A percentile compares a stretch with the other conserved stretches of the same genome.
Conservation (phyloP, 1,284 basidiomycete genomes). For the Heliocybe sulcata region DNA sequence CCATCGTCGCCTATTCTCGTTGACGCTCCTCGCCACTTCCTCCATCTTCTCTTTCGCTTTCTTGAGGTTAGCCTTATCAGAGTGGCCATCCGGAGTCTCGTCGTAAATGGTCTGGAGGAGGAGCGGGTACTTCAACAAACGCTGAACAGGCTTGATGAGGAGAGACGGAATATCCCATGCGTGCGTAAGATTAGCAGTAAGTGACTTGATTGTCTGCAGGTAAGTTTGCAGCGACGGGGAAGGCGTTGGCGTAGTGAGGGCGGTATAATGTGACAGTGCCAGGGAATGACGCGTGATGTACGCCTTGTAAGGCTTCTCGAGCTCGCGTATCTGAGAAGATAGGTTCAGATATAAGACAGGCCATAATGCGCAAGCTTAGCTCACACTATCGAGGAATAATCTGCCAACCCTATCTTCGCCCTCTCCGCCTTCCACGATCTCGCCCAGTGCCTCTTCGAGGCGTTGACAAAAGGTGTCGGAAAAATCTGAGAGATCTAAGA, state of each 20-base stretch:
- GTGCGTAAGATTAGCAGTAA: constrained; percentile 71
- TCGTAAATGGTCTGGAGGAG: constrained; percentile 76
- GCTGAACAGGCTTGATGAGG: constrained; percentile 85
- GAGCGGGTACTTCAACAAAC: constrained; percentile 89
- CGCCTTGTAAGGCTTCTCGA: constrained; percentile 75
- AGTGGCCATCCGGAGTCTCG: constrained; percentile 71
- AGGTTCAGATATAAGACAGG: constrained; percentile 5
- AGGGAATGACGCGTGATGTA: constrained; percentile 86
- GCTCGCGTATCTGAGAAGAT: constrained; percentile 53
- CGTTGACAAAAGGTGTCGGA: constrained; percentile 59
- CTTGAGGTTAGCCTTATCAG: constrained; percentile 63
- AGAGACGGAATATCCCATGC: constrained; percentile 93
- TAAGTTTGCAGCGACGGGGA: constrained; percentile 57
- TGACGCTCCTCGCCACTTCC: constrained; percentile 77
- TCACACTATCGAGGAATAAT: constrained; percentile 69
- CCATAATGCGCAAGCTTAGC: constrained; percentile 12
- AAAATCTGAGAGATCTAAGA: constrained; percentile 67
- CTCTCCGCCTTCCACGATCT: constrained; percentile 40
- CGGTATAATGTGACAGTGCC: constrained; percentile 64
- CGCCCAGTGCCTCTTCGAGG: constrained; percentile 51
- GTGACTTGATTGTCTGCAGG: constrained; percentile 58
- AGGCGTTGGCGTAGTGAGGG: constrained; percentile 30
- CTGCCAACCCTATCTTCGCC: constrained; percentile 73
- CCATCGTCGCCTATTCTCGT: constrained; percentile 78
- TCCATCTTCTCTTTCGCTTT: constrained; percentile 67